These are phyloP conservation scores for Sindora glabra DNA, from an alignment of 306 rosid genomes.

Conservation along the genomic window DNA sequence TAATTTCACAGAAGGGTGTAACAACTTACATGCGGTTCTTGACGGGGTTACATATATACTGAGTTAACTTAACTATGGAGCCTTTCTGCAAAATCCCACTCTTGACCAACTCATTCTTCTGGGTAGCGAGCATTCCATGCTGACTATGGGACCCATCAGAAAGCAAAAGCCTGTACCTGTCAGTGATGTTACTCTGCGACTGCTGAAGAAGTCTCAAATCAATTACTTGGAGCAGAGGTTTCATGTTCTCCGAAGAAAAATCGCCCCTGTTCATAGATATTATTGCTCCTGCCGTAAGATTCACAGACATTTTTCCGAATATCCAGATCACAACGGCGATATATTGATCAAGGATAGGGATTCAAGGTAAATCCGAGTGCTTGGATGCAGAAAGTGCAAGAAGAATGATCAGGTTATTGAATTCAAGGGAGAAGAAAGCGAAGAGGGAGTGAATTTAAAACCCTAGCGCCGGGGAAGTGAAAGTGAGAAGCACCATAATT, in stretches of 20 bases:
- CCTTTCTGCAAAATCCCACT: constrained; percentile 53
- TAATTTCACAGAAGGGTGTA: neutral
- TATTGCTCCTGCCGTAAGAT: constrained; percentile 56
- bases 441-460: constrained; percentile 12
- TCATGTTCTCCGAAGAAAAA: constrained; percentile 12
- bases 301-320: constrained; percentile 24
- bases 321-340: neutral
- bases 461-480: constrained; percentile 34
- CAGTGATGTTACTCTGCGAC: constrained; percentile 21
- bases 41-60: constrained; percentile 48
- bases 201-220: constrained; percentile 50
- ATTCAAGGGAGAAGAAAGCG: neutral
- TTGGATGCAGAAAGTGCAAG: neutral
- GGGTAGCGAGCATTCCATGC: constrained; percentile 78
- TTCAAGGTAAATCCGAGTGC: neutral
- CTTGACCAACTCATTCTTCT: constrained; percentile 46
- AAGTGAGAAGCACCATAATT: constrained; percentile 32
- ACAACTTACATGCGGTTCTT: constrained; percentile 57
- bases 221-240: constrained; percentile 60
- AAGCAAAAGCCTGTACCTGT: constrained; percentile 53
- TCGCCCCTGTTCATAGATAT: constrained; percentile 29
- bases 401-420: neutral
- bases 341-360: neutral
- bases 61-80: constrained; percentile 40
- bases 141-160: constrained; percentile 60